Conservation (phyloP, 441 rosid genomes). For the Eruca vesicaria region DNA sequence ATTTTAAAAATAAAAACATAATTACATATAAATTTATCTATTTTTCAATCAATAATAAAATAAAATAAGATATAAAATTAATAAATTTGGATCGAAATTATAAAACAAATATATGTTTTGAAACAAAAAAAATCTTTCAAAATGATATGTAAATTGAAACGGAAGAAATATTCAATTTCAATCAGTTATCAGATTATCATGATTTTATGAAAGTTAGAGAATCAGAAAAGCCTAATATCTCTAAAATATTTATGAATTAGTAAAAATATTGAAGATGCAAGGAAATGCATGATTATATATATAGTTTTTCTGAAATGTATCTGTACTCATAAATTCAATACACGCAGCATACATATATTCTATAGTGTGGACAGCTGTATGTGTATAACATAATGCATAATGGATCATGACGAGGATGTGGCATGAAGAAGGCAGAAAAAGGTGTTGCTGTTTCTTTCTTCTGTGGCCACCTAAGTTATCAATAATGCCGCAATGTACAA, state of each 20-base stretch:
- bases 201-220: neutral
- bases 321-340: neutral
- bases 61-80: too few species aligned
- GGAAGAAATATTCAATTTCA: neutral
- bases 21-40: too few species aligned
- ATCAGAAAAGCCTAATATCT: neutral
- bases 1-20: too few species aligned
- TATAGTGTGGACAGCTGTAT: constrained; percentile 24
- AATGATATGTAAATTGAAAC: too few species aligned
- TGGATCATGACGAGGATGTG: constrained; percentile 33
- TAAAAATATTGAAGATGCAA: neutral
- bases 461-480: constrained; percentile 23
- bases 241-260: neutral
- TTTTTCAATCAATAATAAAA: too few species aligned
- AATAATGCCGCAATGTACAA: constrained; percentile 15
- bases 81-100: too few species aligned
- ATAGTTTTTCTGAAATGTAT: neutral
- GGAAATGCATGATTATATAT: neutral
- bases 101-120: too few species aligned
- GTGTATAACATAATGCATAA: constrained; percentile 19
- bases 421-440: constrained; percentile 29
- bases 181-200: neutral
- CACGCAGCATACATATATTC: constrained; percentile 27
- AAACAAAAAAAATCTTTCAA: too few species aligned
- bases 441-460: neutral